Percentiles rank a stretch among this genome's conserved stretches.
Conservation (phyloP, 1,284 basidiomycete species). For the Stygiomarasmius scandens region DNA sequence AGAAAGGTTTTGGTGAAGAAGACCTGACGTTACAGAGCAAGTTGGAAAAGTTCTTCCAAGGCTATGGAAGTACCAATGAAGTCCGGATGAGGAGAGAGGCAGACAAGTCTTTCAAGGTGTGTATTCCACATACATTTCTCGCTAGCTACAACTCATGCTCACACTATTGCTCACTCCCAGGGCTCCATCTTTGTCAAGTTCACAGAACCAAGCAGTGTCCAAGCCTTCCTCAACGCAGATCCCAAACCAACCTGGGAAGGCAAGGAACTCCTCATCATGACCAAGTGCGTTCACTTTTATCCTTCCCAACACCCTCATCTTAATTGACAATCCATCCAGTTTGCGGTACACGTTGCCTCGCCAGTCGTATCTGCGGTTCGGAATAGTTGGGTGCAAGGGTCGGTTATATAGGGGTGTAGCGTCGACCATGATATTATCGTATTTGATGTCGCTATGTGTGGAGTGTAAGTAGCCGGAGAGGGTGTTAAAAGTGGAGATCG, state of each 20-base stretch:
- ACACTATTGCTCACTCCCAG: too few relatives aligned
- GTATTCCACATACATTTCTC: constrained; percentile 16
- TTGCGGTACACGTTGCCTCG: too few relatives aligned
- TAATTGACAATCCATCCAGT: too few relatives aligned
- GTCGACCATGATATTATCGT: constrained; percentile 40
- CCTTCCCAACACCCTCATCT: too few relatives aligned
- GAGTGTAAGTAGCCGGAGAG: not conserved
- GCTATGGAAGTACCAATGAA: constrained; percentile 83
- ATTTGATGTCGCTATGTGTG: constrained; percentile 33
- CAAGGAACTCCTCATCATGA: constrained; percentile 81
- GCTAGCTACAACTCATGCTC: too few relatives aligned
- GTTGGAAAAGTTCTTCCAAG: constrained; percentile 82
- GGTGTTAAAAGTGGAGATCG: not conserved
- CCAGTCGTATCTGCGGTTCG: too few relatives aligned
- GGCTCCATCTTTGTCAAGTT: constrained; percentile 95
- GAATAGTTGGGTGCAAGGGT: constrained; percentile 25
- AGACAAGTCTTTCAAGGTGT: constrained; percentile 83
- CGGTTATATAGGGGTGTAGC: constrained; percentile 26
- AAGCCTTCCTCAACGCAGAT: constrained; percentile 79
- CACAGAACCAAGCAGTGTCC: constrained; percentile 69
- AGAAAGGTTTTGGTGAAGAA: constrained; percentile 93
- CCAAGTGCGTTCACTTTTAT: constrained; percentile 62
- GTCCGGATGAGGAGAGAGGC: constrained; percentile 86
- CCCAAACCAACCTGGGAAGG: constrained; percentile 81
- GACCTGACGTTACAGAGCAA: constrained; percentile 70